These are phyloP conservation scores for Lactuca saligna DNA, from an alignment of 129 eudicot genomes.

Conservation along the genomic window DNA sequence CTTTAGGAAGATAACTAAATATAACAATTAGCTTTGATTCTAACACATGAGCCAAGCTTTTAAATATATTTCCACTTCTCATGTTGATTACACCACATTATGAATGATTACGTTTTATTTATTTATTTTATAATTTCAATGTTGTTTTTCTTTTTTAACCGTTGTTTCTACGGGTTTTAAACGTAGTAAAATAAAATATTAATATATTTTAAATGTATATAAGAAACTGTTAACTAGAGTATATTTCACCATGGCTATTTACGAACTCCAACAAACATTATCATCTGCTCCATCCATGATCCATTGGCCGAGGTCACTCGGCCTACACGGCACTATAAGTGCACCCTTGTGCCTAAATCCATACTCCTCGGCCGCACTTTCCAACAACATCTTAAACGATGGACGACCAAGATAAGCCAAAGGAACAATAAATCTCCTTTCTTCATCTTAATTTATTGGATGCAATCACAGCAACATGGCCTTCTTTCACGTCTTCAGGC, in stretches of 20 bases:
- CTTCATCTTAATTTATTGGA: slow-evolving; percentile 23
- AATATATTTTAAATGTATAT: too few relatives aligned
- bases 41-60: too few relatives aligned
- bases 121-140: too few relatives aligned
- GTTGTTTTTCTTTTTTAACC: too few relatives aligned
- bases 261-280: slow-evolving; percentile 22
- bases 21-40: too few relatives aligned
- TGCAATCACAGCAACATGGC: slow-evolving; percentile 39
- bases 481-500: slow-evolving; percentile 35
- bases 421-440: slow-evolving; percentile 33
- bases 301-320: slow-evolving; percentile 29
- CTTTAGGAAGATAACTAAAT: too few relatives aligned
- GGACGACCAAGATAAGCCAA: slow-evolving; percentile 23
- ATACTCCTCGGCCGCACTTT: slow-evolving; percentile 40
- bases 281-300: slow-evolving; percentile 21
- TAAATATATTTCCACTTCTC: too few relatives aligned
- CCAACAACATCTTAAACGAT: slow-evolving; percentile 31
- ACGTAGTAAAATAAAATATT: too few relatives aligned
- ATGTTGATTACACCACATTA: too few relatives aligned
- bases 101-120: too few relatives aligned
- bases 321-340: slow-evolving; percentile 36
- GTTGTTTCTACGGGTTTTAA: too few relatives aligned
- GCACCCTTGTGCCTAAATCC: slow-evolving; percentile 38
- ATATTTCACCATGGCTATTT: slow-evolving; percentile 1
- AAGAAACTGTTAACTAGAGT: too few relatives aligned